Percentiles rank a stretch among this genome's conserved stretches.
Evolutionary conservation across 306 rosid species (phyloP).

Genomic region (Castanea crenata): DNA sequence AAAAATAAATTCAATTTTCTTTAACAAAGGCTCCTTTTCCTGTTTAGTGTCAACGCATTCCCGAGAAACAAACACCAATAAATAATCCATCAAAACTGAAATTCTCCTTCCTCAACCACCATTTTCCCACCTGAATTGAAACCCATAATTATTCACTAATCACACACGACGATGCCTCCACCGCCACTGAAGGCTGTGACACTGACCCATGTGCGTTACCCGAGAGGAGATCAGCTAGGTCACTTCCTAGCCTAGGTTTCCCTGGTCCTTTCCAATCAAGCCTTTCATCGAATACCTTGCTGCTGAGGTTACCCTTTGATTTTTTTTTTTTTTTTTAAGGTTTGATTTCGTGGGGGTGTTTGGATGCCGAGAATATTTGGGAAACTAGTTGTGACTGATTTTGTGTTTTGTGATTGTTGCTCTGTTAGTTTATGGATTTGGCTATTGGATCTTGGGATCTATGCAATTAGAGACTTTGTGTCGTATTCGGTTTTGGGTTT

Average conservation of each 20-base stretch:
- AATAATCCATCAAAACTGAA: neutral
- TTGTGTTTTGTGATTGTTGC: too few species aligned
- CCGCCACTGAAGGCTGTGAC: conserved; percentile 67
- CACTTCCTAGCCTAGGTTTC: conserved; percentile 87
- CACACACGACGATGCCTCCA: conserved; percentile 15
- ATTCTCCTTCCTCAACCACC: neutral
- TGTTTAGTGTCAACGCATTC: neutral
- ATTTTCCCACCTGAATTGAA: neutral
- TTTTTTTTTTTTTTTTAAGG: too few species aligned
- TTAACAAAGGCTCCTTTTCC: neutral
- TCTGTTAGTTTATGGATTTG: too few species aligned
- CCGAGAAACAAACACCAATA: conserved; percentile 6
- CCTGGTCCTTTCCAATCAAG: conserved; percentile 40
- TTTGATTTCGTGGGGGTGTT: too few species aligned
- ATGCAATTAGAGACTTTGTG: too few species aligned
- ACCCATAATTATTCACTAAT: neutral
- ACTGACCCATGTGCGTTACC: conserved; percentile 76
- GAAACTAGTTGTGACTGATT: too few species aligned
- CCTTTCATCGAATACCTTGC: too few species aligned
- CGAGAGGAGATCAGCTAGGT: conserved; percentile 65
- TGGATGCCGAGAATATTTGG: too few species aligned
- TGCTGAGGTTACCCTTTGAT: too few species aligned
- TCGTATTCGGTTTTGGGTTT: too few species aligned
- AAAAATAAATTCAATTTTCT: too few species aligned
- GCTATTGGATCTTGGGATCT: too few species aligned